Evolutionary conservation across 2,329 filamentous ascomycete genomes (phyloP).

Genomic region (Magnaporthiopsis incrustans): DNA sequence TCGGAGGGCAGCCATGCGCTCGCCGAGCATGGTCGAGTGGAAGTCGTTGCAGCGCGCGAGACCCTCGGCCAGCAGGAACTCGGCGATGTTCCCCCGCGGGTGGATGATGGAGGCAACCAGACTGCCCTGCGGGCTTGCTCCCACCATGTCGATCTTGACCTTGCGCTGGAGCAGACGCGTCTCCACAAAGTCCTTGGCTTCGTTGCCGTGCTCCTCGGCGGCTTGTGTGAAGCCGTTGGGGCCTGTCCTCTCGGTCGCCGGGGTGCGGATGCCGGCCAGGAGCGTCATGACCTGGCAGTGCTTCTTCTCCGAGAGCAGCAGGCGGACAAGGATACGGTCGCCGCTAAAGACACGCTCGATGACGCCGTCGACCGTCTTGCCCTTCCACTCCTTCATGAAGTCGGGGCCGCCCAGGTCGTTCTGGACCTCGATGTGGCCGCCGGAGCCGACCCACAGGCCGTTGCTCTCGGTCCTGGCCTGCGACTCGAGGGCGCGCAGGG

Average conservation of each 20-base stretch:
- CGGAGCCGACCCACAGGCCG: slow-evolving; percentile 67
- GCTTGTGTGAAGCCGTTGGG: slow-evolving; percentile 72
- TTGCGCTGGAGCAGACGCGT: slow-evolving; percentile 76
- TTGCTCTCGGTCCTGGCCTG: slow-evolving; percentile 71
- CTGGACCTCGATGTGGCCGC: slow-evolving; percentile 64
- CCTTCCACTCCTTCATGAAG: slow-evolving; percentile 79
- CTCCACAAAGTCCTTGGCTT: slow-evolving; percentile 84
- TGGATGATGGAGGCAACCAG: slow-evolving; percentile 84
- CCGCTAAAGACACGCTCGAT: slow-evolving; percentile 88
- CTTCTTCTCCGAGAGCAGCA: slow-evolving; percentile 72
- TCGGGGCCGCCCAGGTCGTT: slow-evolving; percentile 75
- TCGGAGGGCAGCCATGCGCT: slow-evolving; percentile 78
- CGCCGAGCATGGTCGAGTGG: slow-evolving; percentile 85
- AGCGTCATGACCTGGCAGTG: slow-evolving; percentile 86
- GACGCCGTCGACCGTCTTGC: slow-evolving; percentile 73
- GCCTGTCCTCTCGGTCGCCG: slow-evolving; percentile 79
- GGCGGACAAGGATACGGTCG: slow-evolving; percentile 77
- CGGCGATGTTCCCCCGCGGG: slow-evolving; percentile 85
- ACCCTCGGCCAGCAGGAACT: slow-evolving; percentile 81
- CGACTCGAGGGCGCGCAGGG: slow-evolving; percentile 67
- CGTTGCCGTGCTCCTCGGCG: slow-evolving; percentile 83
- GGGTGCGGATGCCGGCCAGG: slow-evolving; percentile 80
- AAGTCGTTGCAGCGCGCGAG: slow-evolving; percentile 90
- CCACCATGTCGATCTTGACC: slow-evolving; percentile 75
- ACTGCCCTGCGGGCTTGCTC: slow-evolving; percentile 82